These are phyloP conservation scores for Backusella sp. DNA, from an alignment of 192 early-diverging fungal species.

Conservation along the genomic window DNA sequence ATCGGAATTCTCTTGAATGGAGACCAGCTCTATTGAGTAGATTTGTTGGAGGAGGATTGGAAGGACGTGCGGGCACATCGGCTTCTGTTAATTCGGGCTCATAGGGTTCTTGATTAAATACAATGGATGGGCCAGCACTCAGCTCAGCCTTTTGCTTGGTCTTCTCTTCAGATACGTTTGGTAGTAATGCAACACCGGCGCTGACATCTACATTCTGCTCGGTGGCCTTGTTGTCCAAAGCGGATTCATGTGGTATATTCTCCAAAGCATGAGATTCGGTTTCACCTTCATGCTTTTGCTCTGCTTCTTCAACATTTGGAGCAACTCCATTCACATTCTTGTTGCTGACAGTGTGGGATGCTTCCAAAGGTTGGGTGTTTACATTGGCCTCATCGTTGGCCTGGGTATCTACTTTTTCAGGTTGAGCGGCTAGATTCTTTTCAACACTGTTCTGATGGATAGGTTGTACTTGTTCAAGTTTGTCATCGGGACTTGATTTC, in stretches of 20 bases:
- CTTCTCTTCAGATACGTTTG: background rate
- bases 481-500: background rate
- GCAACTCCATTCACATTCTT: background rate
- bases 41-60: constrained; percentile 7
- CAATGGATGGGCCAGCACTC: background rate
- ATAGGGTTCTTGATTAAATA: constrained; percentile 10
- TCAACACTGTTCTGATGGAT: background rate
- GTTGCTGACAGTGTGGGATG: background rate
- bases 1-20: background rate
- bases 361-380: background rate
- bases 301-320: background rate
- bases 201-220: background rate
- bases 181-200: background rate
- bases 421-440: background rate
- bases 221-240: background rate
- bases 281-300: background rate
- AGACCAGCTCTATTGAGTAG: constrained; percentile 7
- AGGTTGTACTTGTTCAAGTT: background rate
- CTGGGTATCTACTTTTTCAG: background rate
- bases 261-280: background rate
- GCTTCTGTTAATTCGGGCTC: constrained; percentile 6
- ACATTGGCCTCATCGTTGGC: background rate
- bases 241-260: background rate
- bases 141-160: background rate
- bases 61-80: constrained; percentile 11